Conservation (phyloP, 805 yeast species). For the Cyberlindnera bimundalis region DNA sequence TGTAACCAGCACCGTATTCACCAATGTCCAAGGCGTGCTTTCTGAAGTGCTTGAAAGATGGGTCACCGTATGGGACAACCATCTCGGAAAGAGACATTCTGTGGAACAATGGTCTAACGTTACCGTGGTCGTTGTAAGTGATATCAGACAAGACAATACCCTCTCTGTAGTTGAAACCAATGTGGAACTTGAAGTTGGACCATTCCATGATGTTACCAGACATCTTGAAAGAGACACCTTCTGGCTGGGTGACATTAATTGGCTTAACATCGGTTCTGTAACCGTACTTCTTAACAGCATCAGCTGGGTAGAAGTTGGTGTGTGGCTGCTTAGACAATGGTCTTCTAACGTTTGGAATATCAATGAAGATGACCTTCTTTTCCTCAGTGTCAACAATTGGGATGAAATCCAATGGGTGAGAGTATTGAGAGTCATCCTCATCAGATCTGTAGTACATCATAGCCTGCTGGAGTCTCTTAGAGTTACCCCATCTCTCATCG, state of each 20-base stretch:
- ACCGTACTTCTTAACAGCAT: slow-evolving; percentile 57
- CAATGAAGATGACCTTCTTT: slow-evolving; percentile 66
- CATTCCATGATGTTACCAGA: slow-evolving; percentile 67
- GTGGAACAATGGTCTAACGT: slow-evolving; percentile 71
- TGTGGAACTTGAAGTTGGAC: slow-evolving; percentile 75
- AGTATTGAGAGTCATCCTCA: slow-evolving; percentile 72
- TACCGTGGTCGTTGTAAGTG: slow-evolving; percentile 71
- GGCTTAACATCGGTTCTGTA: slow-evolving; percentile 65
- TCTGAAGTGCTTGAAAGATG: slow-evolving; percentile 78
- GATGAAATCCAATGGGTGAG: slow-evolving; percentile 71
- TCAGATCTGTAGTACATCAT: slow-evolving; percentile 71
- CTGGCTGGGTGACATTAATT: slow-evolving; percentile 71
- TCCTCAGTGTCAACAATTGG: slow-evolving; percentile 77
- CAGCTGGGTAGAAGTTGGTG: slow-evolving; percentile 66
- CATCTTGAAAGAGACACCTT: slow-evolving; percentile 76
- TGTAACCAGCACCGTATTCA: slow-evolving; percentile 84
- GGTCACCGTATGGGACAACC: slow-evolving; percentile 83
- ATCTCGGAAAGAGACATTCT: slow-evolving; percentile 74
- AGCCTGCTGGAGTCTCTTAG: slow-evolving; percentile 75
- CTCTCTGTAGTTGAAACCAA: slow-evolving; percentile 84
- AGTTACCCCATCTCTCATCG: slow-evolving; percentile 76
- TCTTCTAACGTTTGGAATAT: slow-evolving; percentile 72
- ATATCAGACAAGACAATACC: slow-evolving; percentile 78
- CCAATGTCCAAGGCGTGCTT: slow-evolving; percentile 86
- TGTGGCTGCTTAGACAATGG: slow-evolving; percentile 66